Evolutionary conservation across 78 protist species (phyloP), one percentile per base, ranked within the genome.

Genomic region (Creolimax fragrantissima): DNA sequence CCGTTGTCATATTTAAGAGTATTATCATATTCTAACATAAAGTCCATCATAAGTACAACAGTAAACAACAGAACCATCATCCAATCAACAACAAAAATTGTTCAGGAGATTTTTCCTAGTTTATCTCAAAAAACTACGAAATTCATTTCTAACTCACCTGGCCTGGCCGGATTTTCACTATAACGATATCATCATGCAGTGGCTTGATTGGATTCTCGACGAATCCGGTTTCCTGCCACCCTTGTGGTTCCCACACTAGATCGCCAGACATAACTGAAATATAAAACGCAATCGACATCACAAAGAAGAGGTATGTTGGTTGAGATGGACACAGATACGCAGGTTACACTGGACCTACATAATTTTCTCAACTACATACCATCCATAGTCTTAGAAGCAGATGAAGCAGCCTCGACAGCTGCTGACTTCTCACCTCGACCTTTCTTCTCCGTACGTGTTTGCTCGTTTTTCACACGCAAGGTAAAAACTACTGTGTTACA

Each of bases 121-220:
- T 58, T 58, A 58, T 1, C 74, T 32, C 24, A 32, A 1, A 58
- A 58, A 58, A 58, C 11, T 1, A 58, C 0, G 39, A 58, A 32
- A 58, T 1, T 24, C 11, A 58, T 24, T 32, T 24, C 11, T 58
- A 58, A 1, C 74, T 32, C 24, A 58, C 74, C 1, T 58, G 74
- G 2, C 97, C 97, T 0, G 98, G 98, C 35, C 98, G 86, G 92
- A 98, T 4, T 89, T 96, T 95, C 11, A 93, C 92, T 42, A 98
- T 92, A n/a, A 96, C 85, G n/a, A 98, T 98, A 92, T 95, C 98
- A 44, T 90, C 96, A 41, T 94, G 92, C 35, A 97, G 97, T 35
- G 97, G 98, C 37, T 45, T 45, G 93, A 44, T 66, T 36, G 95
- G 95, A 91, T n/a, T 35, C 17, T 84, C 91, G 3, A 66, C 85